phyloP scores from a whole-genome alignment of 345 rosid species.

The Cardamine resedifolia region DNA sequence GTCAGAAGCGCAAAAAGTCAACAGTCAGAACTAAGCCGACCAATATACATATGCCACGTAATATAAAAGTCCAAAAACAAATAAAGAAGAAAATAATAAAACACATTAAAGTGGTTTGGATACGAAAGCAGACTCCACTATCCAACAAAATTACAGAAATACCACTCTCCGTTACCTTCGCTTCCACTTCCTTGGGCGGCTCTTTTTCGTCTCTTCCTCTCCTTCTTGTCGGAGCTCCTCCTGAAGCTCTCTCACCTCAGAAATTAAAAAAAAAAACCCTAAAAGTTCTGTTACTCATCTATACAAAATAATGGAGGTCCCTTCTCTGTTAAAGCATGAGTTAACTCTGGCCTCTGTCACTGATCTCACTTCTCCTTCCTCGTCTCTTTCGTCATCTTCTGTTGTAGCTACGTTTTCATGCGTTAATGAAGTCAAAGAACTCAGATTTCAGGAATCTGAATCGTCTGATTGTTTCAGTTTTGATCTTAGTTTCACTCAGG shows the following conservation, averaged over 20 bases:
- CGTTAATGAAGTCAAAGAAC: conserved; percentile 43
- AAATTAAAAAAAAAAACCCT: conserved; percentile 38
- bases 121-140: conserved; percentile 10
- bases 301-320: conserved; percentile 36
- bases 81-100: not conserved
- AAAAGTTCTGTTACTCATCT: conserved; percentile 1
- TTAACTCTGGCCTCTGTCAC: conserved; percentile 54
- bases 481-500: conserved; percentile 53
- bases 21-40: not conserved
- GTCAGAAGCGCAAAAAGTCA: too few relatives aligned
- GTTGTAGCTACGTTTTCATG: conserved; percentile 51
- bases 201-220: not conserved
- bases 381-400: conserved; percentile 36
- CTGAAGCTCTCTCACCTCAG: conserved; percentile 1
- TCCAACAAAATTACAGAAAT: conserved; percentile 7
- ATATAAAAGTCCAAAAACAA: not conserved
- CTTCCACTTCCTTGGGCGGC: not conserved
- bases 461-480: conserved; percentile 36
- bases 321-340: conserved; percentile 35
- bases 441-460: conserved; percentile 50
- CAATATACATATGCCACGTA: conserved; percentile 1
- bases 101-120: not conserved
- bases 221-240: not conserved
- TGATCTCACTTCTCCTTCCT: conserved; percentile 48
- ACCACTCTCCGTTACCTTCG: conserved; percentile 5